These are phyloP conservation scores for Leccinum cinnamomeum DNA, from an alignment of 1,284 basidiomycete species.

Conservation along the genomic window DNA sequence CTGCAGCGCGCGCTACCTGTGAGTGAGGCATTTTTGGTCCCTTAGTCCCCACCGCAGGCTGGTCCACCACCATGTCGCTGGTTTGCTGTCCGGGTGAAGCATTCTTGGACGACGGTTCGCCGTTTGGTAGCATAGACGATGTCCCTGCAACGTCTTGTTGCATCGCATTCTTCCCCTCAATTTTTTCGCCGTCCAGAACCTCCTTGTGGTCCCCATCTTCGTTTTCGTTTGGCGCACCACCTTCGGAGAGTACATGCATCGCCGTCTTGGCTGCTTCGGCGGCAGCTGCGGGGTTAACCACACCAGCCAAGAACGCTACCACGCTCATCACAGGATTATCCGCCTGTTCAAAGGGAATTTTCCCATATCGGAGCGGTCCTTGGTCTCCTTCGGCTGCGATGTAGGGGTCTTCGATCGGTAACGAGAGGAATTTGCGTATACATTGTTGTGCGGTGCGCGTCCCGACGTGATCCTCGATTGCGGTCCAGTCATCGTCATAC, in stretches of 20 bases:
- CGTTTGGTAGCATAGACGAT: conserved; percentile 16
- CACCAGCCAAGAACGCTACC: conserved; percentile 93
- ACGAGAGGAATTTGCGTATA: conserved; percentile 91
- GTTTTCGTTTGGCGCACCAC: conserved; percentile 32
- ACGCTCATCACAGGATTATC: conserved; percentile 99
- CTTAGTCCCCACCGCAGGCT: conserved; percentile 41
- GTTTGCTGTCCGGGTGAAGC: conserved; percentile 24
- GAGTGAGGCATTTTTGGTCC: conserved; percentile 62
- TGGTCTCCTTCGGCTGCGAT: conserved; percentile 71
- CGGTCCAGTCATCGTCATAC: conserved; percentile 97
- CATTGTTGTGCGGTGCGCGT: conserved; percentile 93
- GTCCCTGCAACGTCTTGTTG: conserved; percentile 28
- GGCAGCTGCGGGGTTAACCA: conserved; percentile 89
- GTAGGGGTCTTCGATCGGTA: conserved; percentile 97
- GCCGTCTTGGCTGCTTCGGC: conserved; percentile 93
- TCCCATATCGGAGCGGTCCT: conserved; percentile 77
- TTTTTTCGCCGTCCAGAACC: conserved; percentile 30
- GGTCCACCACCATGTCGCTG: conserved; percentile 47
- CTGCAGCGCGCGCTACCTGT: conserved; percentile 77
- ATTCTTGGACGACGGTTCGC: conserved; percentile 20
- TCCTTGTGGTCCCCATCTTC: conserved; percentile 30
- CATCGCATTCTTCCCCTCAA: conserved; percentile 31
- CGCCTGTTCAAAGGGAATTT: conserved; percentile 89
- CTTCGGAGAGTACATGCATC: conserved; percentile 69
- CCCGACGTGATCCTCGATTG: conserved; percentile 90